phyloP scores from a whole-genome alignment of 208 protist species.

The Wallacemonas rigidus region DNA sequence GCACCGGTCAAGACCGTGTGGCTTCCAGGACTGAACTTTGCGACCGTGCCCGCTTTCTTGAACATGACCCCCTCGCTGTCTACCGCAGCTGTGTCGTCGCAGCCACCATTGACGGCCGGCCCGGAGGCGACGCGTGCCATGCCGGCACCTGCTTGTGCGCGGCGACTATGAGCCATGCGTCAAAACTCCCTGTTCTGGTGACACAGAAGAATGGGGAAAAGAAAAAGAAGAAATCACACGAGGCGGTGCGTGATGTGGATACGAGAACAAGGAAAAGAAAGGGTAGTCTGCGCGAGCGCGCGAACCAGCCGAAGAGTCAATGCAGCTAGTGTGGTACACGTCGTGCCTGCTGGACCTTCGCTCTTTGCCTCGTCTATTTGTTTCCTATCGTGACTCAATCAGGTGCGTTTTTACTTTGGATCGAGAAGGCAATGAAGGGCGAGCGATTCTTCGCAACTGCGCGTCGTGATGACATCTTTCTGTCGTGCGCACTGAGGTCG shows the following conservation, averaged over 20 bases:
- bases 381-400: too few species aligned
- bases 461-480: too few species aligned
- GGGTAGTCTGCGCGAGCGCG: too few species aligned
- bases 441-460: too few species aligned
- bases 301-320: too few species aligned
- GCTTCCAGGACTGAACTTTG: conserved; percentile 30
- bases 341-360: too few species aligned
- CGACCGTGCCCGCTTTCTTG: conserved; percentile 24
- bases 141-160: not conserved
- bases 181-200: too few species aligned
- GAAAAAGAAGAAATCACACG: not conserved
- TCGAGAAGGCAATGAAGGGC: too few species aligned
- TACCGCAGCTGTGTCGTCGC: not conserved
- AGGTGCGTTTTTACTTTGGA: too few species aligned
- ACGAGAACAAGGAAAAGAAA: not conserved
- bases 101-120: not conserved
- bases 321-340: too few species aligned
- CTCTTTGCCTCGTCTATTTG: too few species aligned
- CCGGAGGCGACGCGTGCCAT: not conserved
- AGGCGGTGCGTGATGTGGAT: not conserved
- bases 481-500: too few species aligned
- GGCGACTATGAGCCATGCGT: not conserved
- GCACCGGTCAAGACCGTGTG: conserved; percentile 31
- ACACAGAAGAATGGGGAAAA: not conserved
- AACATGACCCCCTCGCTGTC: not conserved